phyloP scores from a whole-genome alignment of 805 yeast species.

The Schwanniomyces vanrijiae region DNA sequence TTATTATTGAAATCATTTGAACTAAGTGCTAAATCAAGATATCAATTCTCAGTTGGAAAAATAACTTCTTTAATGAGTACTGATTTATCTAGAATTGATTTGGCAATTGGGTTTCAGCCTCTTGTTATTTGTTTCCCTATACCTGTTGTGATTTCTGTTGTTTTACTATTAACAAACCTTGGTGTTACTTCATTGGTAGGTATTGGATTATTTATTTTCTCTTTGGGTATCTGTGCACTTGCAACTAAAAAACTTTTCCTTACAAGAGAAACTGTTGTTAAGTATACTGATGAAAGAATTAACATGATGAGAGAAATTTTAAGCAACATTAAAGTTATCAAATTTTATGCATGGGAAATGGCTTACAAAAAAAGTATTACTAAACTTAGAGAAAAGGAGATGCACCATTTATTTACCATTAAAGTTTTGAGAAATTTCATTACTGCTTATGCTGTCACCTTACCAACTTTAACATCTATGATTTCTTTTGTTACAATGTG shows the following conservation, averaged over 20 bases:
- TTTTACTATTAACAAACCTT: conserved; percentile 31
- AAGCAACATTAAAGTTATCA: conserved; percentile 41
- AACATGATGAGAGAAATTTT: conserved; percentile 44
- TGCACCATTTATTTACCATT: conserved; percentile 40
- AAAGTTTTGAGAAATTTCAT: conserved; percentile 41
- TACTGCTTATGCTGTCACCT: conserved; percentile 44
- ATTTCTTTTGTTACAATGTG: conserved; percentile 45
- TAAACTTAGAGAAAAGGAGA: conserved; percentile 37
- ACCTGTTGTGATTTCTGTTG: conserved; percentile 40
- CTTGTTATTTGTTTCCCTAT: conserved; percentile 42
- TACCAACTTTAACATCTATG: conserved; percentile 46
- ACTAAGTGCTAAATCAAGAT: conserved; percentile 31
- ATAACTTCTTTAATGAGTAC: conserved; percentile 43
- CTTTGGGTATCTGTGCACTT: conserved; percentile 33
- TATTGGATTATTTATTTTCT: conserved; percentile 38
- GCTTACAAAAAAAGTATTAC: conserved; percentile 39
- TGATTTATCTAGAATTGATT: conserved; percentile 43
- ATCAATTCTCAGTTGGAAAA: conserved; percentile 37
- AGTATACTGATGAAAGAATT: conserved; percentile 42
- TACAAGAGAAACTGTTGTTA: conserved; percentile 35
- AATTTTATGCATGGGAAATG: conserved; percentile 47
- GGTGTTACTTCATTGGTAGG: conserved; percentile 44
- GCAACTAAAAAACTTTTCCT: conserved; percentile 34
- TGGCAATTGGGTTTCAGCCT: conserved; percentile 45
- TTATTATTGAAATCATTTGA: conserved; percentile 39